Conservation (phyloP, 768 basidiomycete genomes). For the Boletus edulis region DNA sequence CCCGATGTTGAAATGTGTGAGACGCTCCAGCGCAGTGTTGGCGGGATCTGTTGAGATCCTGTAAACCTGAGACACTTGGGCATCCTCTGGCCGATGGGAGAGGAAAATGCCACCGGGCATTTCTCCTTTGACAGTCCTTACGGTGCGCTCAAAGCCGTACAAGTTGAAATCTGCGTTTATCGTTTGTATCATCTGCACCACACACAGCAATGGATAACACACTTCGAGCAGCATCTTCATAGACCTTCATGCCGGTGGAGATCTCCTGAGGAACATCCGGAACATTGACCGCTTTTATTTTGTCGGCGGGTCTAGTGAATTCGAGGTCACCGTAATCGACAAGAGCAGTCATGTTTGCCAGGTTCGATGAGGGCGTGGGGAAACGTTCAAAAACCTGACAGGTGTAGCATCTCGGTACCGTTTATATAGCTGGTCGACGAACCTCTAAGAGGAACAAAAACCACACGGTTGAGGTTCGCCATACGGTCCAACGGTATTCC, state of each 20-base stretch:
- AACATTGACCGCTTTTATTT: slow-evolving; percentile 40
- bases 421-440: slow-evolving; percentile 1
- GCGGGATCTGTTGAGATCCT: slow-evolving; percentile 31
- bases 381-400: not conserved
- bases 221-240: slow-evolving; percentile 40
- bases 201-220: not conserved
- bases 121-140: slow-evolving; percentile 9
- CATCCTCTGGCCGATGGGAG: slow-evolving; percentile 38
- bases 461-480: not conserved
- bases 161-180: slow-evolving; percentile 24
- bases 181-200: not conserved
- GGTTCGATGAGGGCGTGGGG: not conserved
- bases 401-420: not conserved
- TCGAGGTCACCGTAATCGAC: slow-evolving; percentile 32
- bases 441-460: not conserved
- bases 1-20: slow-evolving; percentile 41
- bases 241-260: slow-evolving; percentile 35
- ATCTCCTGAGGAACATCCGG: slow-evolving; percentile 32
- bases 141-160: slow-evolving; percentile 27
- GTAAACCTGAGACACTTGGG: slow-evolving; percentile 38
- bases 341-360: slow-evolving; percentile 18
- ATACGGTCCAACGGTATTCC: not conserved
- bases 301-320: slow-evolving; percentile 36
- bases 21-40: slow-evolving; percentile 28
- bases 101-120: slow-evolving; percentile 29